These are phyloP conservation scores for Tetrapisispora arboricola DNA, from an alignment of 805 yeast genomes.

Conservation along the genomic window DNA sequence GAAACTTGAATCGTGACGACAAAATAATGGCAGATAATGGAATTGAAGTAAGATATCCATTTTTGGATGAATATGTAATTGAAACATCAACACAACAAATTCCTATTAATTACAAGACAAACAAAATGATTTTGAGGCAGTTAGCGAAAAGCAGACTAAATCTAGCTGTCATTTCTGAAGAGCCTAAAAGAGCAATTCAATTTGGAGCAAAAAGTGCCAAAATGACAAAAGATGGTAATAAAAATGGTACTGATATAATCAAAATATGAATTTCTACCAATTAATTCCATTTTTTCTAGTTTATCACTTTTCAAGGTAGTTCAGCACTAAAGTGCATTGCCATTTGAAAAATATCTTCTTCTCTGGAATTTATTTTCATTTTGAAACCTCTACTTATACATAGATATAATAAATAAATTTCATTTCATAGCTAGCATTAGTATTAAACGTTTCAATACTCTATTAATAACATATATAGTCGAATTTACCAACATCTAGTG, in stretches of 20 bases:
- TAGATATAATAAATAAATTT: too few relatives aligned
- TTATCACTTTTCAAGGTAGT: too few relatives aligned
- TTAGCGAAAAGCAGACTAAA: conserved; percentile 43
- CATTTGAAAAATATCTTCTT: too few relatives aligned
- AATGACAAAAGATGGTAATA: conserved; percentile 67
- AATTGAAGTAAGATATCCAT: conserved; percentile 83
- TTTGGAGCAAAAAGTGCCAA: conserved; percentile 95
- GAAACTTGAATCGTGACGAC: conserved; percentile 89
- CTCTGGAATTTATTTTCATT: too few relatives aligned
- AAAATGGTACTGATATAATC: conserved; percentile 54
- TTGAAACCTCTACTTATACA: too few relatives aligned
- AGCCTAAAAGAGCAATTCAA: conserved; percentile 89
- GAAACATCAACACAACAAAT: conserved; percentile 36
- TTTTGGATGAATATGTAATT: conserved; percentile 55
- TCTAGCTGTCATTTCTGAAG: conserved; percentile 49
- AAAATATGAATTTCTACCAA: background rate
- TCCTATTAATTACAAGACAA: conserved; percentile 39
- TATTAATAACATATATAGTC: too few relatives aligned
- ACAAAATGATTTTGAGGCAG: conserved; percentile 51
- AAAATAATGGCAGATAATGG: conserved; percentile 81
- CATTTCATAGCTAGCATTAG: too few relatives aligned
- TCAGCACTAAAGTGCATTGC: too few relatives aligned
- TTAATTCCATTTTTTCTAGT: too few relatives aligned
- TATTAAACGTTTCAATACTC: too few relatives aligned
- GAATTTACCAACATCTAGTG: too few relatives aligned